Conservation (phyloP, 2,329 filamentous ascomycete genomes). For the Fusarium nisikadoi region DNA sequence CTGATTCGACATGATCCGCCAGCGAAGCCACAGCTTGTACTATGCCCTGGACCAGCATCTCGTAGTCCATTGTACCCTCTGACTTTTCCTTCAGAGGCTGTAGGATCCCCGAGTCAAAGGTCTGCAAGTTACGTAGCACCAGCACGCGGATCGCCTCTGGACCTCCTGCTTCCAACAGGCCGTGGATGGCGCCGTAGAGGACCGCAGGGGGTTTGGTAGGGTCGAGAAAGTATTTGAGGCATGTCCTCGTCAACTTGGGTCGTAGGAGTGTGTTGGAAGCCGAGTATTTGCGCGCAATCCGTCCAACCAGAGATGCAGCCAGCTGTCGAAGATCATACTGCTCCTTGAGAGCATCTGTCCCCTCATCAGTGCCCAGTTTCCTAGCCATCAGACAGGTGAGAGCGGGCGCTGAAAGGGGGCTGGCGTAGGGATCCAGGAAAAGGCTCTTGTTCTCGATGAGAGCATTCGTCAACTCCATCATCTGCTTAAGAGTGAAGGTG, state of each 20-base stretch:
- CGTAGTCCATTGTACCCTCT: slow-evolving; percentile 62
- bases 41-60: slow-evolving; percentile 67
- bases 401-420: slow-evolving; percentile 81
- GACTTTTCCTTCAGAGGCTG: slow-evolving; percentile 63
- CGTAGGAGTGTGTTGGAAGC: slow-evolving; percentile 84
- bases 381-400: slow-evolving; percentile 88
- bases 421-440: slow-evolving; percentile 72
- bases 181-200: slow-evolving; percentile 88
- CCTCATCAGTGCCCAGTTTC: slow-evolving; percentile 73
- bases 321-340: slow-evolving; percentile 87
- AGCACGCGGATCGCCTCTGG: slow-evolving; percentile 67
- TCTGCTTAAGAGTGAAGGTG: slow-evolving; percentile 86
- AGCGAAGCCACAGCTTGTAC: slow-evolving; percentile 63
- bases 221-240: slow-evolving; percentile 91
- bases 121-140: slow-evolving; percentile 65
- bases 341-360: slow-evolving; percentile 63
- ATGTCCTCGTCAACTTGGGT: slow-evolving; percentile 90
- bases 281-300: slow-evolving; percentile 84
- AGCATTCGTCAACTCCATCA: slow-evolving; percentile 90
- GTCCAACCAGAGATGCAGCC: slow-evolving; percentile 82
- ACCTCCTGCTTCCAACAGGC: slow-evolving; percentile 80
- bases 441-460: slow-evolving; percentile 85
- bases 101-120: slow-evolving; percentile 64
- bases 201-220: slow-evolving; percentile 83
- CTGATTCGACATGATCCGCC: slow-evolving; percentile 47